Evolutionary conservation across 2,329 filamentous ascomycete genomes (phyloP), one percentile per base, ranked within the genome.

Genomic region (Sarocladium strictum): DNA sequence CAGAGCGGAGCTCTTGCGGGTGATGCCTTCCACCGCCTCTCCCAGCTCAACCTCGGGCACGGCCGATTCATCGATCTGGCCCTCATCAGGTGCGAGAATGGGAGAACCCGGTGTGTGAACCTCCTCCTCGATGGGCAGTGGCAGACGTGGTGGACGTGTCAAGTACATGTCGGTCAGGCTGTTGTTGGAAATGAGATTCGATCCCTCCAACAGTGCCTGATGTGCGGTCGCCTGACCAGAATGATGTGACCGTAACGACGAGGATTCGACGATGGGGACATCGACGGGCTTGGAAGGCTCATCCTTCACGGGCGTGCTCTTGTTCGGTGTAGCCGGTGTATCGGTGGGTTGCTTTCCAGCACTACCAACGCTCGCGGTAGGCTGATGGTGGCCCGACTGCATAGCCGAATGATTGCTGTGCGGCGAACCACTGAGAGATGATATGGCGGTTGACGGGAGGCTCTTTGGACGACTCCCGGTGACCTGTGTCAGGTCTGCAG

Each of bases 51-150:
- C 67, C 53, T 81, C 76, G 5, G 79, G 80, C 57, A 85, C 66
- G 2, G 69, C 70, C 57, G 75, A 77, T 52, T 67, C 69, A 40
- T 40, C 50, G 21, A 53, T 38, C 35, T 53, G 32, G 11, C 35
- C 35, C 66, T 90, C 86, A 26, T 85, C 78, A 1, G 90, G 81
- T 6, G 87, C 84, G 58, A 93, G 82, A 59, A 96, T 93, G 54
- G 93, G 93, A 43, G 92, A 97, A 24, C 92, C 92, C 1, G 93
- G 93, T 1, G 88, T 90, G 62, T 94, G 86, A 14, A 89, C 81
- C 67, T 96, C 91, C 75, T 97, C 90, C 63, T 95, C 91, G 63
- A 97, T 97, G 54, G 93, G 92, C 56, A 97, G 81, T 56, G 93
- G 93, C 64, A 97, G 77, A 57, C 93, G 87, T 52, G 93, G 93